Evolutionary conservation across 352 stramenopile species (phyloP).

Genomic region (Pythium rishiriense): DNA sequence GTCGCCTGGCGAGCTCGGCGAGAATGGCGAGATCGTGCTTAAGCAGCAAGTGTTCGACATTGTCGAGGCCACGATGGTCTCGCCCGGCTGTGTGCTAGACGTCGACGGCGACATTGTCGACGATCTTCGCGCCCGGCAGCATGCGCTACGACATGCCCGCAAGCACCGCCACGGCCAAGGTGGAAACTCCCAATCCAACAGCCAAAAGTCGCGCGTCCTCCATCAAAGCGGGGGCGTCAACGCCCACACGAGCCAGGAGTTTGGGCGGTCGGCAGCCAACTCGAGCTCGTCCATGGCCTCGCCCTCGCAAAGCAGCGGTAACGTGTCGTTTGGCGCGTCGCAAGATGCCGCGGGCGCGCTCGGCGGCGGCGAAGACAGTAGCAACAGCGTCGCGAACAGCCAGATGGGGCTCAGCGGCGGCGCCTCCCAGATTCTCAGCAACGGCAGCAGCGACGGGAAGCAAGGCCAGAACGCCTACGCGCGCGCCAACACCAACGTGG

Average conservation of each 20-base stretch:
- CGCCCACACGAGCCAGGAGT: slow-evolving; percentile 36
- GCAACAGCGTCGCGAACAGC: slow-evolving; percentile 42
- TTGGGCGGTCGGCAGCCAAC: slow-evolving; percentile 40
- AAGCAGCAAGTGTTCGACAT: slow-evolving; percentile 82
- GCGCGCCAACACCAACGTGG: slow-evolving; percentile 69
- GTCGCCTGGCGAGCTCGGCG: slow-evolving; percentile 9
- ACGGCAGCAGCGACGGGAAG: slow-evolving; percentile 45
- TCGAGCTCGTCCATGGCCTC: slow-evolving; percentile 48
- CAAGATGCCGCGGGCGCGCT: slow-evolving; percentile 38
- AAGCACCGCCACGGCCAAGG: slow-evolving; percentile 21
- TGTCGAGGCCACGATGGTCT: slow-evolving; percentile 65
- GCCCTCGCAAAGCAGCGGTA: slow-evolving; percentile 44
- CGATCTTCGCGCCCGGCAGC: slow-evolving; percentile 59
- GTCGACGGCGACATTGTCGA: slow-evolving; percentile 78
- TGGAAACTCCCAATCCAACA: slow-evolving; percentile 27
- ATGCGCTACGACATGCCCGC: slow-evolving; percentile 29
- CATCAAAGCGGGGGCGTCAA: slow-evolving; percentile 23
- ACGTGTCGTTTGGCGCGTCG: slow-evolving; percentile 50
- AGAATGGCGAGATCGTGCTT: slow-evolving; percentile 55
- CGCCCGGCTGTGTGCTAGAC: slow-evolving; percentile 78
- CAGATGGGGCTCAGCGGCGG: slow-evolving; percentile 40
- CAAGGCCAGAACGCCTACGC: slow-evolving; percentile 51
- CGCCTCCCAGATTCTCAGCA: slow-evolving; percentile 48
- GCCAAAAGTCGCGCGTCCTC: slow-evolving; percentile 43
- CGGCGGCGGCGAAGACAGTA: slow-evolving; percentile 36